Conservation (phyloP, 129 eudicot genomes). For the Pulicaria dysenterica region DNA sequence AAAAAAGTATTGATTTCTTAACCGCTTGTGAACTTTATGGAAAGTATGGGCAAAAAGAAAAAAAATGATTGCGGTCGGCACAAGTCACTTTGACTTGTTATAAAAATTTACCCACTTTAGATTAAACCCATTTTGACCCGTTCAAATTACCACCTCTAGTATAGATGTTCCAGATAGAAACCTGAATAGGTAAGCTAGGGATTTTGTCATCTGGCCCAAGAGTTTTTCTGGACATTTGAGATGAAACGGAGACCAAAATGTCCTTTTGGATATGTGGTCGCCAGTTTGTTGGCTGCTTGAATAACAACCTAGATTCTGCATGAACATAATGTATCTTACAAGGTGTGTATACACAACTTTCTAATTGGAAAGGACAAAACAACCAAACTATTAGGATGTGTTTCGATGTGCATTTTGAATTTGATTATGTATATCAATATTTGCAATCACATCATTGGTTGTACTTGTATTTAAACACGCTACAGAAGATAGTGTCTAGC, state of each 20-base stretch:
- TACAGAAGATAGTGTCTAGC: not conserved
- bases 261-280: constrained; percentile 74
- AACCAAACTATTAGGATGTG: not conserved
- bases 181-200: constrained; percentile 82
- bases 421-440: not conserved
- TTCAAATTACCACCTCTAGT: constrained; percentile 12
- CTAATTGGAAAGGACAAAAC: not conserved
- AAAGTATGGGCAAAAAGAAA: not conserved
- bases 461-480: not conserved
- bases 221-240: constrained; percentile 68
- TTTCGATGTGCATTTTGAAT: constrained; percentile 1
- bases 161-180: constrained; percentile 22
- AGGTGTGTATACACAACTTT: not conserved
- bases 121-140: not conserved
- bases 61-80: constrained; percentile 6
- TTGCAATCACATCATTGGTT: not conserved
- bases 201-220: constrained; percentile 48
- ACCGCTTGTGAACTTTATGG: not conserved
- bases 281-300: constrained; percentile 89
- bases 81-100: not conserved
- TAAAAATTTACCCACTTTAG: not conserved
- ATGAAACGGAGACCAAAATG: constrained; percentile 75
- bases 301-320: constrained; percentile 84
- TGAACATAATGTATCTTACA: not conserved
- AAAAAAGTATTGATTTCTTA: not conserved